phyloP scores from a whole-genome alignment of 2,329 filamentous ascomycete species.

The Microsporum ferrugineum region DNA sequence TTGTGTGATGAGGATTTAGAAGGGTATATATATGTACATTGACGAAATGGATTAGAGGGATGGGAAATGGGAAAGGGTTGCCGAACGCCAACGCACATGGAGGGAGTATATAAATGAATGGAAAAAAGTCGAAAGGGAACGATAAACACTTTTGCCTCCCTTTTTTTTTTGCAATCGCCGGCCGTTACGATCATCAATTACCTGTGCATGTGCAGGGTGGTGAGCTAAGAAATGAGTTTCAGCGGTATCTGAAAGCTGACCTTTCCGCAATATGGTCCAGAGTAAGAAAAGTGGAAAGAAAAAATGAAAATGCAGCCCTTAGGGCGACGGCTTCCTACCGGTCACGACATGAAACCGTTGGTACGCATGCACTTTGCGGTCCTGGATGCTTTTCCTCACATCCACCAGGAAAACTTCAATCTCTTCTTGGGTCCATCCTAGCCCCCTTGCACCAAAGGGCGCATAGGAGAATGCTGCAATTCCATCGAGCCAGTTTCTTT shows the following conservation, averaged over 20 bases:
- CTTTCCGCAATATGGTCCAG: not conserved
- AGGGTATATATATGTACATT: not conserved
- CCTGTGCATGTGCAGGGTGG: not conserved
- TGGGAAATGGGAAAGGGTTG: not conserved
- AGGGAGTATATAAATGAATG: not conserved
- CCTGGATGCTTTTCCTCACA: slow-evolving; percentile 32
- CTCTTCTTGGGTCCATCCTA: slow-evolving; percentile 36
- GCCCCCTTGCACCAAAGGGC: slow-evolving; percentile 24
- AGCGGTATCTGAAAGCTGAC: not conserved
- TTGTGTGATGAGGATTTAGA: not conserved
- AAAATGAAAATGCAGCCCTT: not conserved
- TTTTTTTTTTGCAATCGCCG: not conserved
- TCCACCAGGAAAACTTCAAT: slow-evolving; percentile 38
- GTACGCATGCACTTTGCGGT: slow-evolving; percentile 33
- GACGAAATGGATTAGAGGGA: not conserved
- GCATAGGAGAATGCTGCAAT: slow-evolving; percentile 36
- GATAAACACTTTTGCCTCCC: not conserved
- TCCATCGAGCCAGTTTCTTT: slow-evolving; percentile 36
- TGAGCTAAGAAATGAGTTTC: not conserved
- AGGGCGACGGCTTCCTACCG: slow-evolving; percentile 16
- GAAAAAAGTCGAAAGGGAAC: not conserved
- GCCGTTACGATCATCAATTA: not conserved
- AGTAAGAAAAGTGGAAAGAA: not conserved
- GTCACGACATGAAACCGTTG: slow-evolving; percentile 30
- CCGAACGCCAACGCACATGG: not conserved